Evolutionary conservation across 345 rosid genomes (phyloP).

Genomic region (Acer negundo): DNA sequence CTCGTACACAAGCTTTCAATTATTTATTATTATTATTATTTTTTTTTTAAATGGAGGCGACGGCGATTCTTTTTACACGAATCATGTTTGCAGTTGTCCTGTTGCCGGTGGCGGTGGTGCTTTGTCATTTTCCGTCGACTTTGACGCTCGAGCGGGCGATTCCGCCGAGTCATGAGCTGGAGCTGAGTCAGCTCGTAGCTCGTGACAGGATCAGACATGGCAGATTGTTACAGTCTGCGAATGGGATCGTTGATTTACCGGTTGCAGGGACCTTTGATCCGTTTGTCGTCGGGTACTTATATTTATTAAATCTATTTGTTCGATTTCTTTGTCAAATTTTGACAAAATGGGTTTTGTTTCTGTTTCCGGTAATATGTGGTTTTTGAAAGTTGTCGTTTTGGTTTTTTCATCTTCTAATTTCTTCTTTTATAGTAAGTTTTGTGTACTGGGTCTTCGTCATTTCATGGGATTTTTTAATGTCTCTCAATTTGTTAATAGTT

Average conservation of each 20-base stretch:
- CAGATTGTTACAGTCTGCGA: constrained; percentile 68
- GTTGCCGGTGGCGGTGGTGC: constrained; percentile 29
- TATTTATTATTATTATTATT: neutral
- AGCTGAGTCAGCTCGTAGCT: constrained; percentile 57
- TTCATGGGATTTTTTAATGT: constrained; percentile 9
- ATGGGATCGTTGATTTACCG: constrained; percentile 72
- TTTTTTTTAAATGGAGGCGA: constrained; percentile 24
- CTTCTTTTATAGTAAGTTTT: neutral
- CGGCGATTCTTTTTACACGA: neutral
- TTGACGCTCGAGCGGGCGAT: constrained; percentile 60
- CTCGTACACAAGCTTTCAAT: neutral
- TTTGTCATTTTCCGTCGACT: constrained; percentile 55
- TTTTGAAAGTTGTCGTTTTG: constrained; percentile 11
- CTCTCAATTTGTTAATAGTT: neutral
- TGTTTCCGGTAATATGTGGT: neutral
- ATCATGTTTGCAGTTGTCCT: constrained; percentile 24
- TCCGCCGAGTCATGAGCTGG: constrained; percentile 48
- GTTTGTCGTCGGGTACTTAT: constrained; percentile 71
- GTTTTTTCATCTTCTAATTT: neutral
- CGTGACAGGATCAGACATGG: constrained; percentile 76
- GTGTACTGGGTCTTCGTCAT: neutral
- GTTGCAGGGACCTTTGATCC: constrained; percentile 88
- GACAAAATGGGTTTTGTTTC: neutral
- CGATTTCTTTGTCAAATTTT: neutral
- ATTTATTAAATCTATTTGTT: neutral